These are phyloP conservation scores for Lactarius sanguifluus DNA, from an alignment of 768 basidiomycete species.

Conservation along the genomic window DNA sequence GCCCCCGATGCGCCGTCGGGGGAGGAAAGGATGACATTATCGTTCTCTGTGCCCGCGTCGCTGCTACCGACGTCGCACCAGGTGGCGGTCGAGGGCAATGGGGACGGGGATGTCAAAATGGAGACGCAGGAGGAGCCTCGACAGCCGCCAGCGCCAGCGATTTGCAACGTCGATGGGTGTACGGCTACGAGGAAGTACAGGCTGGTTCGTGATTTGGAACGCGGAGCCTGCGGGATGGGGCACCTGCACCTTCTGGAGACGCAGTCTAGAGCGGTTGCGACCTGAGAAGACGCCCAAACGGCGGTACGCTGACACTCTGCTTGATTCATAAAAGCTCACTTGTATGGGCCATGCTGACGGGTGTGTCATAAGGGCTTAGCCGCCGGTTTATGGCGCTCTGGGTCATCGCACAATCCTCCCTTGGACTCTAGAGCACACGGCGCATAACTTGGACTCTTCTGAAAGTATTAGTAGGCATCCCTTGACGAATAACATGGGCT, in stretches of 20 bases:
- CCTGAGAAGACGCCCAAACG: neutral
- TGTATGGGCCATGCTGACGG: neutral
- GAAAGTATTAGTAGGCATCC: neutral
- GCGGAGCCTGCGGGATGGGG: constrained; percentile 64
- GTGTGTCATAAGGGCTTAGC: neutral
- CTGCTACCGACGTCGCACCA: constrained; percentile 31
- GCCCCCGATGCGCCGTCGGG: constrained; percentile 7
- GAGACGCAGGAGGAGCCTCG: constrained; percentile 17
- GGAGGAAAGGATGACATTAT: constrained; percentile 42
- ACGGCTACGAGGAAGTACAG: constrained; percentile 57
- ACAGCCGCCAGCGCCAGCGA: constrained; percentile 12
- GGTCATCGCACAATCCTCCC: neutral
- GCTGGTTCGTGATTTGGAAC: constrained; percentile 59
- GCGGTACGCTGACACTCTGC: neutral
- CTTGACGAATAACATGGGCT: neutral
- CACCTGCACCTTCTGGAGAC: constrained; percentile 60
- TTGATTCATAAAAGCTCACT: neutral
- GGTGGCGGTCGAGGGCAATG: neutral
- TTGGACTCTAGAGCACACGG: neutral
- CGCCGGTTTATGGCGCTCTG: neutral
- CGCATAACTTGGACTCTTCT: neutral
- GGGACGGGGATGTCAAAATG: constrained; percentile 24
- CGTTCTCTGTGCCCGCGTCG: constrained; percentile 55
- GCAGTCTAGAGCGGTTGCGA: neutral
- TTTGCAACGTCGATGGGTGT: constrained; percentile 63